A percentile compares a stretch with the other conserved stretches of the same genome.
Evolutionary conservation across 495 filamentous ascomycete species (phyloP).

Genomic region (Thermothielavioides terrestris): DNA sequence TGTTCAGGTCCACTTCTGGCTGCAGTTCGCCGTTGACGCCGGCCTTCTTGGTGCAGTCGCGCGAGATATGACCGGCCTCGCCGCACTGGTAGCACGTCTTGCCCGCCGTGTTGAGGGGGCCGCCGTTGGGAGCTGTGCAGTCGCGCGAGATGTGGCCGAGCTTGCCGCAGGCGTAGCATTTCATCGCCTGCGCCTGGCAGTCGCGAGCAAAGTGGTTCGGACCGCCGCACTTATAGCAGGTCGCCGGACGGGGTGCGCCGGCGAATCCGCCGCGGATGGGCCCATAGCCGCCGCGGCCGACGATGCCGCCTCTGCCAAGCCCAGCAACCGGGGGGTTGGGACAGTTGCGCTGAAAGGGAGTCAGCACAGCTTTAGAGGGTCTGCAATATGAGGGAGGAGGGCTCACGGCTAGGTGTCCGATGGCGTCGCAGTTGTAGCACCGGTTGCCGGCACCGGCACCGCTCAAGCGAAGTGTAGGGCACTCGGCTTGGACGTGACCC

Average conservation of each 20-base stretch:
- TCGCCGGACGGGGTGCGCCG: slow-evolving; percentile 67
- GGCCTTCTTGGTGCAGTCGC: slow-evolving; percentile 71
- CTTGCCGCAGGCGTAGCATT: slow-evolving; percentile 99
- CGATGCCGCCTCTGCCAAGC: slow-evolving; percentile 56
- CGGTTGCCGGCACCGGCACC: slow-evolving; percentile 67
- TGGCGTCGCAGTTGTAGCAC: slow-evolving; percentile 92
- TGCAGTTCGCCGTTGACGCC: slow-evolving; percentile 40
- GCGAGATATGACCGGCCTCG: slow-evolving; percentile 90
- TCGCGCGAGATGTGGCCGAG: slow-evolving; percentile 96
- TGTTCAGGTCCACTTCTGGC: slow-evolving; percentile 22
- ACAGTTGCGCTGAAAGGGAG: slow-evolving; percentile 62
- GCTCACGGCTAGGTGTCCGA: slow-evolving; percentile 69
- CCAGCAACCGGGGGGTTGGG: slow-evolving; percentile 54
- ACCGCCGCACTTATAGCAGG: slow-evolving; percentile 99
- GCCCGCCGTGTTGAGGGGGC: slow-evolving; percentile 86
- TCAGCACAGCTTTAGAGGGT: background rate
- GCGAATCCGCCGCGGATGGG: slow-evolving; percentile 38
- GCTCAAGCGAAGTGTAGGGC: slow-evolving; percentile 90
- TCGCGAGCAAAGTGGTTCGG: slow-evolving; percentile 98
- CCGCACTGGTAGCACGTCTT: slow-evolving; percentile 99
- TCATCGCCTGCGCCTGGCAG: slow-evolving; percentile 99
- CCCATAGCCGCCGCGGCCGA: slow-evolving; percentile 56
- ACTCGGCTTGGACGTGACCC: slow-evolving; percentile 98
- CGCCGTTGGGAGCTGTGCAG: slow-evolving; percentile 95
- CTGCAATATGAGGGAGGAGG: background rate